These are phyloP conservation scores for Mortierella hygrophila DNA, from an alignment of 192 early-diverging fungal species.

Conservation along the genomic window DNA sequence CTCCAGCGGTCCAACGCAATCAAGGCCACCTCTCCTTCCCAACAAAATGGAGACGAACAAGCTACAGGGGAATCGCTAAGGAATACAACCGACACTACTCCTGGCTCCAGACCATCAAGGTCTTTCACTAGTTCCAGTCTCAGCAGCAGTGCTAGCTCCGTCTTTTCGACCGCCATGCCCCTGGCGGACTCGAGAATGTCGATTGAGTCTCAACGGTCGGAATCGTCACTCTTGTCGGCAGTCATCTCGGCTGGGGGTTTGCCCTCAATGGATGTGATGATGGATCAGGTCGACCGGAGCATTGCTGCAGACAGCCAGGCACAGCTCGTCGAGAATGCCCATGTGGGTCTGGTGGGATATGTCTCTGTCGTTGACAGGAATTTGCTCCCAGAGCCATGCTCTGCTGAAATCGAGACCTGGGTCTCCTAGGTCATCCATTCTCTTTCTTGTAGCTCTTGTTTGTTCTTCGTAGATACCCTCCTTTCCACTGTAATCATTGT, in stretches of 20 bases:
- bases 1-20: neutral
- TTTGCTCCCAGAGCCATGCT: slow-evolving; percentile 42
- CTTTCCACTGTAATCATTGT: neutral
- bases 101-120: slow-evolving; percentile 16
- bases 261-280: slow-evolving; percentile 44
- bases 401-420: slow-evolving; percentile 44
- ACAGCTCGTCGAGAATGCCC: slow-evolving; percentile 38
- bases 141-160: slow-evolving; percentile 19
- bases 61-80: neutral
- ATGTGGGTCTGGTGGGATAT: slow-evolving; percentile 13
- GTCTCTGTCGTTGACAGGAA: slow-evolving; percentile 30
- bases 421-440: slow-evolving; percentile 18
- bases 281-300: slow-evolving; percentile 36
- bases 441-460: neutral
- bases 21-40: neutral
- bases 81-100: neutral
- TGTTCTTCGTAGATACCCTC: neutral
- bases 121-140: slow-evolving; percentile 28
- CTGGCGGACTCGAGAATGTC: slow-evolving; percentile 41
- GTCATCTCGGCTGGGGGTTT: slow-evolving; percentile 36
- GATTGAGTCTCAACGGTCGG: slow-evolving; percentile 36
- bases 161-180: slow-evolving; percentile 21
- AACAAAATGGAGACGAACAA: neutral
- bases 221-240: slow-evolving; percentile 39
- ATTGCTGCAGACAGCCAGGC: slow-evolving; percentile 34